These are phyloP conservation scores for Digitaria exilis DNA, from an alignment of 202 grass and related monocot species.

Conservation along the genomic window DNA sequence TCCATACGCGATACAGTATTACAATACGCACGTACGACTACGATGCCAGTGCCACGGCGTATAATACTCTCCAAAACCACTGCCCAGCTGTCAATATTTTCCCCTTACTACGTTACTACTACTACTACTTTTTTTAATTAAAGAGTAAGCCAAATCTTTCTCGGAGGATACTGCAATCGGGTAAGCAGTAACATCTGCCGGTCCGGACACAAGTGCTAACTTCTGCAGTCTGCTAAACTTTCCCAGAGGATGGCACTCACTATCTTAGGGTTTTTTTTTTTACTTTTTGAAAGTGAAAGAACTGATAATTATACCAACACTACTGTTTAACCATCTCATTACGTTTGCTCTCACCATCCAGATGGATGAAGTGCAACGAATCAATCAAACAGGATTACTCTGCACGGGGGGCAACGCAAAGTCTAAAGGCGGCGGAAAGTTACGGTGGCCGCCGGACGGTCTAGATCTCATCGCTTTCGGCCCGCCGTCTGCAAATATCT, in stretches of 20 bases:
- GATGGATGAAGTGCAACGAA: too few relatives aligned
- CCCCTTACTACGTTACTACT: too few relatives aligned
- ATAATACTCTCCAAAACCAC: background rate
- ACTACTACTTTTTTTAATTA: too few relatives aligned
- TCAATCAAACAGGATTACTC: background rate
- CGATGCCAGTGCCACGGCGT: too few relatives aligned
- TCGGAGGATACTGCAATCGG: background rate
- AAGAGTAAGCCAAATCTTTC: too few relatives aligned
- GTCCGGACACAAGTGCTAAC: background rate
- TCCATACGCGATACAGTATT: too few relatives aligned
- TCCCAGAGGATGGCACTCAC: background rate
- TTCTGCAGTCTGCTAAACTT: background rate
- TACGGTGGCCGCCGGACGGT: background rate
- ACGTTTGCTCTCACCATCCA: background rate
- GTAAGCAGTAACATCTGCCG: background rate
- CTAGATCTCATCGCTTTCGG: slow-evolving; percentile 29
- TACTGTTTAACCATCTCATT: background rate
- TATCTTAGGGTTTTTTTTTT: background rate
- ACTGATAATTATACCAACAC: background rate
- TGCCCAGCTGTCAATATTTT: background rate
- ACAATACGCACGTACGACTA: too few relatives aligned
- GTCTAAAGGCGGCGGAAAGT: background rate
- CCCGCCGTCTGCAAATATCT: background rate
- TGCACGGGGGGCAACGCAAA: background rate
- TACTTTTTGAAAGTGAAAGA: background rate